These are phyloP conservation scores for Daldinia vernicosa DNA, from an alignment of 495 filamentous ascomycete species.

Conservation along the genomic window DNA sequence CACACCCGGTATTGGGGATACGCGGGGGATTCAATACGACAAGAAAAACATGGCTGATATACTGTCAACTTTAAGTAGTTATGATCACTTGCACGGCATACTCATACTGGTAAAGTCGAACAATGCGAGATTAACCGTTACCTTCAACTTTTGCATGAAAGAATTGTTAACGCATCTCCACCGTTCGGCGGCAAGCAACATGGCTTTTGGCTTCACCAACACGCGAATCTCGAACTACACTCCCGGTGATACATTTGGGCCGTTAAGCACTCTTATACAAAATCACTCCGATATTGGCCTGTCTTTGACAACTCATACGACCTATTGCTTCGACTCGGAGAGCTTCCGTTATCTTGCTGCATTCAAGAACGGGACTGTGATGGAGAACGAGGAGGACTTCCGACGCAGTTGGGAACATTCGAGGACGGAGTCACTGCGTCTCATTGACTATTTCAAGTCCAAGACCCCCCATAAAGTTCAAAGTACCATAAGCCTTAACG, in stretches of 20 bases:
- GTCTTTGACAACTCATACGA: background rate
- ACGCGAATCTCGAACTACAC: background rate
- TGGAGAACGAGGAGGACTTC: slow-evolving; percentile 2
- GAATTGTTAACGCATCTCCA: slow-evolving; percentile 2
- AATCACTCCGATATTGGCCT: background rate
- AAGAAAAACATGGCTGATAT: slow-evolving; percentile 8
- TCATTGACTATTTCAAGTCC: background rate
- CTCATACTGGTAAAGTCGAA: slow-evolving; percentile 3
- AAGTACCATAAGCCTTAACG: slow-evolving; percentile 4
- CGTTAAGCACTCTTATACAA: background rate
- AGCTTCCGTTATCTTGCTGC: slow-evolving; percentile 13
- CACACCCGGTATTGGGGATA: slow-evolving; percentile 5
- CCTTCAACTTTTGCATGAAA: slow-evolving; percentile 6
- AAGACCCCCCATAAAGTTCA: slow-evolving; percentile 3
- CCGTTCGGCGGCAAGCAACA: background rate
- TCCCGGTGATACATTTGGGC: slow-evolving; percentile 1
- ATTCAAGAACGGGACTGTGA: background rate
- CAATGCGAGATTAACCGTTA: background rate
- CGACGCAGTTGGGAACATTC: slow-evolving; percentile 1
- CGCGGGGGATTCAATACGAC: slow-evolving; percentile 4
- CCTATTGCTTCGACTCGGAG: slow-evolving; percentile 10
- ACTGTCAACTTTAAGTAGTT: background rate
- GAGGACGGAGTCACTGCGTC: background rate
- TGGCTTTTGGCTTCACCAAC: slow-evolving; percentile 5
- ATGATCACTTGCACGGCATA: slow-evolving; percentile 1